Base-by-base conservation (phyloP, 2,329 filamentous ascomycete species). In the Aspergillus terreus region DNA sequence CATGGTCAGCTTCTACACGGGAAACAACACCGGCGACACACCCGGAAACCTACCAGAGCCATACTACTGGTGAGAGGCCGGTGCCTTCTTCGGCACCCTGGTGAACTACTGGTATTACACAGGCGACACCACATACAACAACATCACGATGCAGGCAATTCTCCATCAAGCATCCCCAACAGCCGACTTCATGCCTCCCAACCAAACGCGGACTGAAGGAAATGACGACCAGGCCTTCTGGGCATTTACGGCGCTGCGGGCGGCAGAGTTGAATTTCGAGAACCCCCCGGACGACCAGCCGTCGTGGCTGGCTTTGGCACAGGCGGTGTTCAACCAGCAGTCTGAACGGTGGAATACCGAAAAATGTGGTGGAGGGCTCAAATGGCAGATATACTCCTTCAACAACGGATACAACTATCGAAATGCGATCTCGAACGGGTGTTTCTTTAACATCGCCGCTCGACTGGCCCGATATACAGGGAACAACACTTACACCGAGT, bases 311-410 rank as follows among this genome's bases (percentile, higher is more conserved):
- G 83, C 85, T 10, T 78, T 95, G 42, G 85, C 82, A 1, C 87
- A 91, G 68, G 87, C 86, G 12, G 86, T 90, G 1, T 95, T 92
- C 70, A 90, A 92, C 72, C 83, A 86, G 46, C 90, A 90, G 64
- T 82, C 82, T 2, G 71, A 71, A 14, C 82, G 89, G 17, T 92
- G 88, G 86, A 85, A 94, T 59, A 73, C 71, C 4, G 62, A 71
- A 0, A 77, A 76, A 1, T 95, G 90, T 68, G 76, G 74, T 45
- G 90, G 90, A 48, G 90, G 90, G 7, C 72, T 95, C 57, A 63
- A 63, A 11, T 69, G 66, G 66, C 66, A 69, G 44, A 61, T 68
- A 6, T 66, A 62, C 21, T 58, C 61, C 0, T 68, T 64, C 56
- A 66, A 67, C 38, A 63, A 62, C 36, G 66, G 66, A 7, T 69